Percentiles rank a stretch among this genome's conserved stretches.
Conservation (phyloP, 768 basidiomycete species). For the Dioszegia crocea region DNA sequence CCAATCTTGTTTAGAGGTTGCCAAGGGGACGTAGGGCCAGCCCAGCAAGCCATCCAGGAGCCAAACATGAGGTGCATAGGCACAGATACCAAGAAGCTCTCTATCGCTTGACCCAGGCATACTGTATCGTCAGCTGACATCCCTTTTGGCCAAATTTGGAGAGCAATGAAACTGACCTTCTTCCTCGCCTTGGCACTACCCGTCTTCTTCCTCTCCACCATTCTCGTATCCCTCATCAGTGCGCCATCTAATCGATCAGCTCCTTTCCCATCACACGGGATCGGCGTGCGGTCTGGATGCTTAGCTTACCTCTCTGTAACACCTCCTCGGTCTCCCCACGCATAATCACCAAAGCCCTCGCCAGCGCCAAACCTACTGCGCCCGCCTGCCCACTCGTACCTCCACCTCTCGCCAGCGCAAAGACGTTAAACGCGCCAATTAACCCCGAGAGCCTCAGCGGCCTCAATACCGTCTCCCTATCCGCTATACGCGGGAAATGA, state of each 20-base stretch:
- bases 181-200: slow-evolving; percentile 87
- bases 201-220: slow-evolving; percentile 98
- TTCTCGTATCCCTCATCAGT: slow-evolving; percentile 84
- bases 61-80: no score
- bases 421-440: slow-evolving; percentile 75
- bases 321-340: slow-evolving; percentile 63
- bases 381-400: slow-evolving; percentile 92
- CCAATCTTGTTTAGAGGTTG: no score
- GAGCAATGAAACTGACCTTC: slow-evolving; percentile 60
- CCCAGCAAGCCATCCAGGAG: no score
- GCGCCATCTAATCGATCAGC: slow-evolving; percentile 62
- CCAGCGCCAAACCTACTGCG: slow-evolving; percentile 60
- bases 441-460: slow-evolving; percentile 79
- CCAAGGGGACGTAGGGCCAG: no score
- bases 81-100: no score
- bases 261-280: background rate
- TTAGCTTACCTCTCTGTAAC: slow-evolving; percentile 70
- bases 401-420: slow-evolving; percentile 72
- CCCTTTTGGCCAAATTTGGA: background rate
- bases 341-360: slow-evolving; percentile 55
- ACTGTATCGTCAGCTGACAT: slow-evolving; percentile 53
- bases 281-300: no score
- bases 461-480: slow-evolving; percentile 75
- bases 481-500: slow-evolving; percentile 70
- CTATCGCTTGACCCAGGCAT: slow-evolving; percentile 93